These are phyloP conservation scores for Fraxinus sp. DNA, from an alignment of 305 asterid species.

Conservation along the genomic window DNA sequence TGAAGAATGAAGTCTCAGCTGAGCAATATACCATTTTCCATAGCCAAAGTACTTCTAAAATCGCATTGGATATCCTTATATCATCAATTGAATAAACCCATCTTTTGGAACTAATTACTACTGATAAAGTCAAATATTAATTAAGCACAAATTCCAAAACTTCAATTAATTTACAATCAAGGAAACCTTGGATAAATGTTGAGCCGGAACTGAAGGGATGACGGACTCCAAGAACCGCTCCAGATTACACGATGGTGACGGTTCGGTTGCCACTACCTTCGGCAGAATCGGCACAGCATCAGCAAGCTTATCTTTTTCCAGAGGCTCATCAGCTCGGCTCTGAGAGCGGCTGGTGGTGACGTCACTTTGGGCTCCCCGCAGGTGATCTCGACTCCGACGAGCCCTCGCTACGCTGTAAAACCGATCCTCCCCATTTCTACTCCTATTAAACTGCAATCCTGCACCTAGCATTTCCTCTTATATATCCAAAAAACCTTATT, in stretches of 20 bases:
- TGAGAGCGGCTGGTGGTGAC: conserved; percentile 30
- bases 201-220: conserved; percentile 76
- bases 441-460: conserved; percentile 42
- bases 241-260: conserved; percentile 63
- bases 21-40: background rate
- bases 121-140: background rate
- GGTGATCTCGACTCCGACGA: conserved; percentile 33
- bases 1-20: background rate
- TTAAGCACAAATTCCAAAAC: background rate
- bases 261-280: conserved; percentile 27
- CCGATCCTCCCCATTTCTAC: conserved; percentile 38
- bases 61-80: background rate
- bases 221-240: conserved; percentile 73
- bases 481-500: conserved; percentile 30
- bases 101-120: background rate
- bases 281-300: conserved; percentile 18
- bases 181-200: conserved; percentile 73
- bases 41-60: background rate
- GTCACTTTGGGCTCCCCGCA: conserved; percentile 70
- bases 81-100: background rate
- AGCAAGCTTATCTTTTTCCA: conserved; percentile 36
- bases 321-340: conserved; percentile 40
- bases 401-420: too few relatives aligned
- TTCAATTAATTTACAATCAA: conserved; percentile 20
- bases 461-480: conserved; percentile 59